These are phyloP conservation scores for Volvariella volvacea DNA, from an alignment of 1,284 basidiomycete genomes.

Conservation along the genomic window DNA sequence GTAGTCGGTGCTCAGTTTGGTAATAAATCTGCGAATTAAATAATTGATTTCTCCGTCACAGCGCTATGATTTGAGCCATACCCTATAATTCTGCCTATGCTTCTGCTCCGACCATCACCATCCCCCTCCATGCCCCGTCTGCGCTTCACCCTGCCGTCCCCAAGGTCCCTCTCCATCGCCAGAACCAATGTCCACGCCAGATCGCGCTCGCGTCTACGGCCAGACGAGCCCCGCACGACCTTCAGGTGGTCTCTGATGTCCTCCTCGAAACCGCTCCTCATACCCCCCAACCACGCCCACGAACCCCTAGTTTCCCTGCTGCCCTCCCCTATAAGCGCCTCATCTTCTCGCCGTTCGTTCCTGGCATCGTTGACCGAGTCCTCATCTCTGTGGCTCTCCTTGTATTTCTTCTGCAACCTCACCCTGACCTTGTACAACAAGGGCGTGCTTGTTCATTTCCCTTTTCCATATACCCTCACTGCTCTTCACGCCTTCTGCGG, in stretches of 20 bases:
- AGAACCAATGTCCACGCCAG: neutral
- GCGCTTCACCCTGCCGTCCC: neutral
- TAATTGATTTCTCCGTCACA: no score
- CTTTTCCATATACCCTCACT: conserved; percentile 89
- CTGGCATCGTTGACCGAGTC: conserved; percentile 12
- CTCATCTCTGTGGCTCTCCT: conserved; percentile 53
- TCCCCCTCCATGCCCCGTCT: no score
- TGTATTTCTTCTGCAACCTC: conserved; percentile 89
- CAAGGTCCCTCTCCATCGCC: neutral
- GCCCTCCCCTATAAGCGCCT: neutral
- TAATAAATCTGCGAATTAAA: no score
- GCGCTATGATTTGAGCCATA: no score
- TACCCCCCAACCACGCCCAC: neutral
- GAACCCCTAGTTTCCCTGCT: neutral
- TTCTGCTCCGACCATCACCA: no score
- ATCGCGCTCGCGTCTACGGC: neutral
- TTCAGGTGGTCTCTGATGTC: no score
- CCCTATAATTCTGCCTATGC: no score
- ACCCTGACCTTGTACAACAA: conserved; percentile 92
- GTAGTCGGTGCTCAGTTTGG: no score
- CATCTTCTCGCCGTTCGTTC: neutral
- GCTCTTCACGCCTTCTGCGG: conserved; percentile 83
- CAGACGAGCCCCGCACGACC: neutral
- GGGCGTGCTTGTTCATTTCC: conserved; percentile 80
- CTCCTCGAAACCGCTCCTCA: no score